Percentiles rank a stretch among this genome's conserved stretches.
phyloP scores from a whole-genome alignment of 768 basidiomycete species.

The Hygrophoropsis aurantiaca region DNA sequence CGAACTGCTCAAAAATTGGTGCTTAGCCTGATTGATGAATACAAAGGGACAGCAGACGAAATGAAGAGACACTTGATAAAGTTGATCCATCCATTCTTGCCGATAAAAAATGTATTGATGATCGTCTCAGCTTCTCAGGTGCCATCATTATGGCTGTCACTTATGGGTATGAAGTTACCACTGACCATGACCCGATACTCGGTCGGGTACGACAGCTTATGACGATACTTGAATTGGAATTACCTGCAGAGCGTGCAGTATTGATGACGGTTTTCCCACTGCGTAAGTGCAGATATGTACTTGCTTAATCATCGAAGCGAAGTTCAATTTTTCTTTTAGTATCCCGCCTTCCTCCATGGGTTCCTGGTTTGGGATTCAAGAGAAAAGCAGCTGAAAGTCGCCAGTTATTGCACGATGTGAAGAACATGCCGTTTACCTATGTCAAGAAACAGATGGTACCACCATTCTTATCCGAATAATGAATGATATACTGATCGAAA shows the following conservation, averaged over 20 bases:
- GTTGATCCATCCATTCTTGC: constrained; percentile 11
- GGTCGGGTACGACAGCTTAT: not conserved
- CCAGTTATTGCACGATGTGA: not conserved
- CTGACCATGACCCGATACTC: not conserved
- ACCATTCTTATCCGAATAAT: not conserved
- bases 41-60: constrained; percentile 3
- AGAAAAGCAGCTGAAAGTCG: not conserved
- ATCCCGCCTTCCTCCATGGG: not conserved
- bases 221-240: not conserved
- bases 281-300: not conserved
- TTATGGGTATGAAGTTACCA: not conserved
- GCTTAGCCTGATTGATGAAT: constrained; percentile 14
- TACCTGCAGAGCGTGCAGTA: not conserved
- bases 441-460: not conserved
- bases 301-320: not conserved
- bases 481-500: not conserved
- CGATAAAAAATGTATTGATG: not conserved
- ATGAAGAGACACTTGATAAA: constrained; percentile 11
- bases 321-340: not conserved
- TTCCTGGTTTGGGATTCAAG: not conserved
- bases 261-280: not conserved
- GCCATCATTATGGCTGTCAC: not conserved
- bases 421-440: not conserved
- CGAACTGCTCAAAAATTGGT: not conserved
- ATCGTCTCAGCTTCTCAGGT: not conserved